Conservation (phyloP, 768 basidiomycete species). For the Boletus huronensis region DNA sequence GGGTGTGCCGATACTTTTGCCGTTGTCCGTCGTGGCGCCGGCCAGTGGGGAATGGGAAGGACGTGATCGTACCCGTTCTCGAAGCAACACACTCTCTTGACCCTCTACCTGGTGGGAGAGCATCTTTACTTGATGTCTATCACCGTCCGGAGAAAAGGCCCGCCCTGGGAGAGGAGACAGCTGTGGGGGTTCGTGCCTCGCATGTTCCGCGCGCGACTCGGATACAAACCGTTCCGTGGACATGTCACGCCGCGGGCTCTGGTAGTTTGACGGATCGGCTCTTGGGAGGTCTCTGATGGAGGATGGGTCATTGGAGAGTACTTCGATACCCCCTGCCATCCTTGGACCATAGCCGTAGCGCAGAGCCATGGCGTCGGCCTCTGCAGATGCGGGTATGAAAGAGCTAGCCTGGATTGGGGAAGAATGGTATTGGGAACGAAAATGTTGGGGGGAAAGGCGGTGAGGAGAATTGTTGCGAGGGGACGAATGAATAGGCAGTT, state of each 20-base stretch:
- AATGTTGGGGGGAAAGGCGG: conserved; percentile 18
- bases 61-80: conserved; percentile 6
- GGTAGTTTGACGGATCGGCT: conserved; percentile 13
- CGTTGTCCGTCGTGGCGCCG: not conserved
- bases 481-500: conserved; percentile 1
- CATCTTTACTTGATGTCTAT: not conserved
- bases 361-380: conserved; percentile 15
- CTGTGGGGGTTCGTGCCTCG: conserved; percentile 8
- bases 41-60: not conserved
- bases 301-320: conserved; percentile 17
- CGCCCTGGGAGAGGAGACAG: conserved; percentile 9
- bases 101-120: not conserved
- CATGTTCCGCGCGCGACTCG: conserved; percentile 9
- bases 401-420: conserved; percentile 6
- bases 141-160: conserved; percentile 5
- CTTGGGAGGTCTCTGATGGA: conserved; percentile 10
- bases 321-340: conserved; percentile 28
- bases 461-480: conserved; percentile 19
- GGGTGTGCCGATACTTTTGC: not conserved
- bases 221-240: conserved; percentile 13
- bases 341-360: conserved; percentile 21
- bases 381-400: not conserved
- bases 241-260: conserved; percentile 10
- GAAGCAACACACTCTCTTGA: conserved; percentile 3
- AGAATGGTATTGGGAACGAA: conserved; percentile 11